A percentile compares a stretch with the other conserved stretches of the same genome.
Conservation (phyloP, 805 yeast species). For the Monosporozyma unispora region DNA sequence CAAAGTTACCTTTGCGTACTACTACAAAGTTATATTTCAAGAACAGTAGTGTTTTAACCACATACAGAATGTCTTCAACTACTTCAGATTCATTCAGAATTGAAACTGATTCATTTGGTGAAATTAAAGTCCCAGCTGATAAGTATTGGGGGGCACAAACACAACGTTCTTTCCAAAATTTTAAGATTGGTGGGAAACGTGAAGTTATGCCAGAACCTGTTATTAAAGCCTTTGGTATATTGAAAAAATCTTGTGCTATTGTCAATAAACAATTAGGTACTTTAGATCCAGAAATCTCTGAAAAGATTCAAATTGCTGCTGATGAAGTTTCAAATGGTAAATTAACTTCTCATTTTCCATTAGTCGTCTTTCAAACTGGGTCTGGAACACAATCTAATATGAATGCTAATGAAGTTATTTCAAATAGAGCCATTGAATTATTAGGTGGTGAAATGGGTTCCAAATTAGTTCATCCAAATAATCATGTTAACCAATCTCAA, state of each 20-base stretch:
- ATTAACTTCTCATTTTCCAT: slow-evolving; percentile 88
- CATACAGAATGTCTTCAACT: neutral
- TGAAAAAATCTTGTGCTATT: slow-evolving; percentile 90
- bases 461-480: slow-evolving; percentile 93
- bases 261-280: slow-evolving; percentile 77
- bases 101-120: slow-evolving; percentile 96
- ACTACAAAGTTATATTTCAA: neutral
- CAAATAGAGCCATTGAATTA: slow-evolving; percentile 94
- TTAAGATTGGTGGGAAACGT: slow-evolving; percentile 88
- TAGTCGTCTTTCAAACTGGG: slow-evolving; percentile 98
- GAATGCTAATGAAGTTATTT: slow-evolving; percentile 98
- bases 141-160: slow-evolving; percentile 99
- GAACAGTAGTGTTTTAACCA: neutral
- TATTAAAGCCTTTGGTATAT: slow-evolving; percentile 82
- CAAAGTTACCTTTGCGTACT: neutral
- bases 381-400: slow-evolving; percentile 98
- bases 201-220: slow-evolving; percentile 90
- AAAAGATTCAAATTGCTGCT: slow-evolving; percentile 87
- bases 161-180: slow-evolving; percentile 84
- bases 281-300: slow-evolving; percentile 74
- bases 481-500: slow-evolving; percentile 96
- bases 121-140: slow-evolving; percentile 77
- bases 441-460: slow-evolving; percentile 90
- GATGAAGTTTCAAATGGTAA: slow-evolving; percentile 91
- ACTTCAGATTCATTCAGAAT: slow-evolving; percentile 35